phyloP scores from a whole-genome alignment of 176 grass and related monocot genomes.

The Carex littledalei region DNA sequence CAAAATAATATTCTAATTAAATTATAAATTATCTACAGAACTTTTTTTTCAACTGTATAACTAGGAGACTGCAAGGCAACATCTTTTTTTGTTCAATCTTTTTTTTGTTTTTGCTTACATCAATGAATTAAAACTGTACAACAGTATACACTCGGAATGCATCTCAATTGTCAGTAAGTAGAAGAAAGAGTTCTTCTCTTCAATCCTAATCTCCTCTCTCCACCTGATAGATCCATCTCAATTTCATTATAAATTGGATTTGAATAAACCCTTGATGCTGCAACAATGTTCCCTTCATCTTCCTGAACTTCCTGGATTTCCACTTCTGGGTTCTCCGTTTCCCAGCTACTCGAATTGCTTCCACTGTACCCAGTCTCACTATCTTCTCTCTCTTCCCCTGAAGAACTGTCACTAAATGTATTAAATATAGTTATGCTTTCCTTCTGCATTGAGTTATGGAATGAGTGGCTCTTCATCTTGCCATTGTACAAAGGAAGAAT shows the following conservation, averaged over 20 bases:
- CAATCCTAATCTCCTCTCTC: conserved; percentile 30
- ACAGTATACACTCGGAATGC: background rate
- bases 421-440: conserved; percentile 53
- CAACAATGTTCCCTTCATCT: conserved; percentile 23
- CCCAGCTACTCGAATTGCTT: conserved; percentile 19
- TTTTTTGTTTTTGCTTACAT: background rate
- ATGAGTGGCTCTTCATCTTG: conserved; percentile 64
- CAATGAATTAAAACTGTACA: background rate
- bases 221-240: background rate
- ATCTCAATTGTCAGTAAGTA: conserved; percentile 24
- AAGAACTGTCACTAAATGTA: conserved; percentile 32
- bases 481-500: conserved; percentile 56
- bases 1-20: too few relatives aligned
- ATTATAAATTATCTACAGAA: too few relatives aligned
- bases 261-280: conserved; percentile 16
- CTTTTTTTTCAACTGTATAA: background rate
- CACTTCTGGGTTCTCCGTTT: conserved; percentile 22
- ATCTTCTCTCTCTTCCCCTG: conserved; percentile 29
- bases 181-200: conserved; percentile 55
- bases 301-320: conserved; percentile 18
- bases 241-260: conserved; percentile 30
- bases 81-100: background rate
- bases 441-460: conserved; percentile 31
- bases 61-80: background rate
- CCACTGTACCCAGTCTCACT: conserved; percentile 25